Percentiles rank a stretch among this genome's conserved stretches.
phyloP scores from a whole-genome alignment of 2,329 filamentous ascomycete genomes.

The Hypoxylon sp. region DNA sequence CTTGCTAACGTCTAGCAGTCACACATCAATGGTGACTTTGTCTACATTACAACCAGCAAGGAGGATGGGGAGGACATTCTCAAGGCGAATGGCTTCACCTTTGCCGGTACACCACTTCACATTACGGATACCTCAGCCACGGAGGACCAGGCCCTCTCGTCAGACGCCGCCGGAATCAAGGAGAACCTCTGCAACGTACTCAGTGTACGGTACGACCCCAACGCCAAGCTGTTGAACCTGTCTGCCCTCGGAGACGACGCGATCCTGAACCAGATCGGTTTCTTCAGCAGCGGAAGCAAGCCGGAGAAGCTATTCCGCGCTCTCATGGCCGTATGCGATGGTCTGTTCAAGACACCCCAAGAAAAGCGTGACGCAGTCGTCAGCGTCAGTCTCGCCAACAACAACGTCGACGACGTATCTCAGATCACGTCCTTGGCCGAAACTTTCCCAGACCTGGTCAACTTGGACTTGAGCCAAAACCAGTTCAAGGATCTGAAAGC shows the following conservation, averaged over 20 bases:
- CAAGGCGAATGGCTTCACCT: conserved; percentile 72
- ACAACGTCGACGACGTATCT: conserved; percentile 75
- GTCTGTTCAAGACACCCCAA: conserved; percentile 74
- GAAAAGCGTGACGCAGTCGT: conserved; percentile 80
- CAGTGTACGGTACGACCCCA: conserved; percentile 73
- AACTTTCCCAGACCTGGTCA: conserved; percentile 84
- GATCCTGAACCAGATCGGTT: conserved; percentile 75
- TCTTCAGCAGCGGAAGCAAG: conserved; percentile 74
- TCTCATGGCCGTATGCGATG: conserved; percentile 85
- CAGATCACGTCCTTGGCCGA: conserved; percentile 78
- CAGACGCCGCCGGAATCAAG: conserved; percentile 67
- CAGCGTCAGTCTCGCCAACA: conserved; percentile 83
- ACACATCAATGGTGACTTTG: conserved; percentile 71
- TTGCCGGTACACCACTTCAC: conserved; percentile 70
- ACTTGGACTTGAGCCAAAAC: conserved; percentile 89
- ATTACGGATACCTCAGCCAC: conserved; percentile 57
- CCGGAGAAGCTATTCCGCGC: conserved; percentile 91
- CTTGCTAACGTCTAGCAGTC: conserved; percentile 77
- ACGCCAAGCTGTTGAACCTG: conserved; percentile 80
- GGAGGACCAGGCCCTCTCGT: conserved; percentile 54
- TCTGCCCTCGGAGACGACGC: conserved; percentile 78
- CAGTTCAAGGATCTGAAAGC: conserved; percentile 72
- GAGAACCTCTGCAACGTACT: conserved; percentile 75
- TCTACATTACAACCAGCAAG: conserved; percentile 71
- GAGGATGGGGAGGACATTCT: conserved; percentile 70